These are phyloP conservation scores for Peronosclerospora sorghi DNA, from an alignment of 352 stramenopile genomes.

Conservation along the genomic window DNA sequence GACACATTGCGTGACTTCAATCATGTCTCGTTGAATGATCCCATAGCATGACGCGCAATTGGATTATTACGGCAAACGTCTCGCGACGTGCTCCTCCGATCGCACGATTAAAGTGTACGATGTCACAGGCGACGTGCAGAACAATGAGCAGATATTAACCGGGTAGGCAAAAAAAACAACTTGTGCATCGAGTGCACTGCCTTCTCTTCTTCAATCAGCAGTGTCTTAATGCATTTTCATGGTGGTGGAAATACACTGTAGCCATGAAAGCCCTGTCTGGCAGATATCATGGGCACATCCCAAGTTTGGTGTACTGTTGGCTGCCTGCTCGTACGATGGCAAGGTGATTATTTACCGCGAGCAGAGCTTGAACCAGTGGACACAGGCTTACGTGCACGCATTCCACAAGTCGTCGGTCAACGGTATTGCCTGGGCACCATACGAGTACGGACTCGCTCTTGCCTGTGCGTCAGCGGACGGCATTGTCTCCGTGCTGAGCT, in stretches of 20 bases:
- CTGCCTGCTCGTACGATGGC: slow-evolving; percentile 96
- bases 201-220: not conserved
- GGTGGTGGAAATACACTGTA: slow-evolving; percentile 6
- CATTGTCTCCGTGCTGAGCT: slow-evolving; percentile 84
- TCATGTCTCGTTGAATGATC: slow-evolving; percentile 12
- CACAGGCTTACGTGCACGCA: slow-evolving; percentile 83
- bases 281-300: slow-evolving; percentile 97
- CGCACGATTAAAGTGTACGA: slow-evolving; percentile 97
- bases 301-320: slow-evolving; percentile 93
- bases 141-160: slow-evolving; percentile 82
- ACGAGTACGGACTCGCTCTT: slow-evolving; percentile 93
- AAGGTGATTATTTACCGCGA: slow-evolving; percentile 96
- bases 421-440: slow-evolving; percentile 91
- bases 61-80: slow-evolving; percentile 98
- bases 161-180: slow-evolving; percentile 39
- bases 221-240: not conserved
- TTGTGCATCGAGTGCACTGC: too few species aligned
- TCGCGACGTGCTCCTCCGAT: slow-evolving; percentile 97
- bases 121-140: slow-evolving; percentile 85
- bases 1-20: not conserved
- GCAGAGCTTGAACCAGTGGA: slow-evolving; percentile 89
- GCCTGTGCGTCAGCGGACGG: slow-evolving; percentile 93
- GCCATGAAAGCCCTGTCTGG: slow-evolving; percentile 96
- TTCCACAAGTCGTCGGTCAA: slow-evolving; percentile 91
- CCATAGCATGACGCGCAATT: slow-evolving; percentile 94